Evolutionary conservation across 139 green algal genomes (phyloP).

Genomic region (Coccomyxa sp.): DNA sequence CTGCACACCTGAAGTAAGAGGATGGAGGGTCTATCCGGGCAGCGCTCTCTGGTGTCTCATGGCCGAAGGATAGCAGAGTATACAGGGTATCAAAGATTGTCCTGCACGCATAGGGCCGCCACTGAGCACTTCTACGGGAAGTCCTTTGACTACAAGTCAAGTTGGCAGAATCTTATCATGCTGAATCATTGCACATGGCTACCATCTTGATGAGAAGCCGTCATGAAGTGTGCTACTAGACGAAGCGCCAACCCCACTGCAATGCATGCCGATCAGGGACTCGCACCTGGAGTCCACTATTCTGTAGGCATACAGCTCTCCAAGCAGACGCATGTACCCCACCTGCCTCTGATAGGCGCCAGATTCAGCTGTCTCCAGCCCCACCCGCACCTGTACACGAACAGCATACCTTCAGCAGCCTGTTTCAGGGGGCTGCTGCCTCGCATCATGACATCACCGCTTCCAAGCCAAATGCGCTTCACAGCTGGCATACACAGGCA

Average conservation of each 20-base stretch:
- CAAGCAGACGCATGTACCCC: constrained; percentile 75
- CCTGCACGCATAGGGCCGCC: too few species aligned
- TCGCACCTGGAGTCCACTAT: constrained; percentile 43
- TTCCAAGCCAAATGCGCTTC: too few species aligned
- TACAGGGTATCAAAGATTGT: constrained; percentile 88
- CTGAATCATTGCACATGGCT: neutral
- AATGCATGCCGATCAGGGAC: too few species aligned
- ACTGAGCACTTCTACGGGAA: too few species aligned
- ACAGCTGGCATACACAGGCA: too few species aligned
- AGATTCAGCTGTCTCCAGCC: constrained; percentile 13
- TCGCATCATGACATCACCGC: too few species aligned
- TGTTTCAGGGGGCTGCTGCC: too few species aligned
- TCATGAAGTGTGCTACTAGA: too few species aligned
- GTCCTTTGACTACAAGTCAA: too few species aligned
- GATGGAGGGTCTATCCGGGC: constrained; percentile 45
- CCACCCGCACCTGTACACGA: constrained; percentile 13
- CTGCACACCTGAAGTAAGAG: constrained; percentile 50
- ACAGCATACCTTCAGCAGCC: too few species aligned
- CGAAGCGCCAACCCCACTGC: too few species aligned
- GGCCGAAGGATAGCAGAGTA: constrained; percentile 74
- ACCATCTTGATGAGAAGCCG: too few species aligned
- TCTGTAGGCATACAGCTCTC: constrained; percentile 92
- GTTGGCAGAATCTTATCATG: constrained; percentile 4
- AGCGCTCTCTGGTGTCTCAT: constrained; percentile 50
- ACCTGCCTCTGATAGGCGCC: constrained; percentile 83